Evolutionary conservation across 805 yeast genomes (phyloP).

Genomic region (Wickerhamiella parazyma): DNA sequence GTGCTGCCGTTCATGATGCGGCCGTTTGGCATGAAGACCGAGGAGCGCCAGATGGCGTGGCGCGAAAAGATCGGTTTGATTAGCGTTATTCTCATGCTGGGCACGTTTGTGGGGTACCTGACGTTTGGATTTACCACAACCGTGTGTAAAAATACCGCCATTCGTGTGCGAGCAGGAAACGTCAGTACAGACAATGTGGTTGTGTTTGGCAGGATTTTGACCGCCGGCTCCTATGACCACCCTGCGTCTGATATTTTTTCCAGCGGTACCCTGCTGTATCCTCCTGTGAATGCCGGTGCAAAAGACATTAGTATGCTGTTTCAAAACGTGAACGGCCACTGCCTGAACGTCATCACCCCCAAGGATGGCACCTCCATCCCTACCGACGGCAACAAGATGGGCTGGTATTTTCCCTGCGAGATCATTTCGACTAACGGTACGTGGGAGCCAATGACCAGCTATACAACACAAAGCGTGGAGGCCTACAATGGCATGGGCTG

Average conservation of each 20-base stretch:
- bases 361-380: slow-evolving; percentile 62
- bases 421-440: slow-evolving; percentile 42
- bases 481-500: slow-evolving; percentile 84
- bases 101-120: slow-evolving; percentile 67
- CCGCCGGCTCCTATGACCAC: slow-evolving; percentile 52
- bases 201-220: slow-evolving; percentile 72
- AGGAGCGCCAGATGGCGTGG: slow-evolving; percentile 90
- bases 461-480: slow-evolving; percentile 16
- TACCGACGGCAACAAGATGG: slow-evolving; percentile 40
- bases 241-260: slow-evolving; percentile 72
- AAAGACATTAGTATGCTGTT: slow-evolving; percentile 47
- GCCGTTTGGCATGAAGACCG: slow-evolving; percentile 62
- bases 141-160: slow-evolving; percentile 42
- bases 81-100: slow-evolving; percentile 57
- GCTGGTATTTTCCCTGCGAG: slow-evolving; percentile 96
- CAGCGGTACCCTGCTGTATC: slow-evolving; percentile 56
- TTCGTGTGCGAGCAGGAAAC: slow-evolving; percentile 47
- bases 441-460: slow-evolving; percentile 46
- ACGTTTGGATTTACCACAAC: slow-evolving; percentile 84
- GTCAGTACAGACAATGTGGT: slow-evolving; percentile 49
- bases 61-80: slow-evolving; percentile 85
- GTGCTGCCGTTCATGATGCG: slow-evolving; percentile 65
- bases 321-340: slow-evolving; percentile 87
- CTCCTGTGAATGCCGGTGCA: slow-evolving; percentile 72
- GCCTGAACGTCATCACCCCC: slow-evolving; percentile 65